Conservation (phyloP, 2,329 filamentous ascomycete genomes). For the Ceratocystis diversiconidia region DNA sequence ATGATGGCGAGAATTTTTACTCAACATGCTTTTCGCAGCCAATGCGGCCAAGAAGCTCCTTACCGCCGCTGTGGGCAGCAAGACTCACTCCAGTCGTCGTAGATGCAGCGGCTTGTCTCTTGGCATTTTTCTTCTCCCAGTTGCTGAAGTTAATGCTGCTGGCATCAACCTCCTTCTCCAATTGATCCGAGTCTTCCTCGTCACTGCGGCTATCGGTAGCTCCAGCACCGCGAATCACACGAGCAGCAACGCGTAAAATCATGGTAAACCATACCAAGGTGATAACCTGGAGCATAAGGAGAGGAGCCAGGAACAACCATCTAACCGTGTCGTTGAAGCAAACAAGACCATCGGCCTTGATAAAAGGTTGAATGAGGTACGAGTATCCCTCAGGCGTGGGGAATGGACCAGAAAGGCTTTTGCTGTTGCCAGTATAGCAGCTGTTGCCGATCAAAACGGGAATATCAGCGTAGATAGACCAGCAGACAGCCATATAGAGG, state of each 20-base stretch:
- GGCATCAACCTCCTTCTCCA: slow-evolving; percentile 64
- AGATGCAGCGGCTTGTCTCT: slow-evolving; percentile 34
- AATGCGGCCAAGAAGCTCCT: slow-evolving; percentile 68
- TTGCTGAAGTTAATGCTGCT: slow-evolving; percentile 54
- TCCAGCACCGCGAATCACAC: slow-evolving; percentile 59
- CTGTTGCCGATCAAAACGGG: slow-evolving; percentile 48
- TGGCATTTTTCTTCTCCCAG: slow-evolving; percentile 43
- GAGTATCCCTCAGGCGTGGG: slow-evolving; percentile 37
- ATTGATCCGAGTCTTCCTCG: slow-evolving; percentile 57
- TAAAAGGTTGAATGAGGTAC: slow-evolving; percentile 62
- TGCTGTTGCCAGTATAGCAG: slow-evolving; percentile 52
- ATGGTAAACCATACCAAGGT: slow-evolving; percentile 80
- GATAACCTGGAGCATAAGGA: slow-evolving; percentile 65
- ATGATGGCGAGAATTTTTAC: background rate
- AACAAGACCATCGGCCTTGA: slow-evolving; percentile 54
- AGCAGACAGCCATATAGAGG: slow-evolving; percentile 65
- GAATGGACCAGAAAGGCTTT: slow-evolving; percentile 41
- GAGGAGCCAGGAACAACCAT: slow-evolving; percentile 60
- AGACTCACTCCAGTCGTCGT: slow-evolving; percentile 47
- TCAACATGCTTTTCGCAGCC: slow-evolving; percentile 59
- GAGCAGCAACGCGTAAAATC: slow-evolving; percentile 70
- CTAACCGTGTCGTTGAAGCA: slow-evolving; percentile 67
- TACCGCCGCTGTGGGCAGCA: slow-evolving; percentile 57
- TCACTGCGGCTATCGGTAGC: slow-evolving; percentile 84
- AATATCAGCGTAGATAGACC: slow-evolving; percentile 60